Evolutionary conservation across 345 rosid species (phyloP).

Genomic region (Eucalyptus regnans): DNA sequence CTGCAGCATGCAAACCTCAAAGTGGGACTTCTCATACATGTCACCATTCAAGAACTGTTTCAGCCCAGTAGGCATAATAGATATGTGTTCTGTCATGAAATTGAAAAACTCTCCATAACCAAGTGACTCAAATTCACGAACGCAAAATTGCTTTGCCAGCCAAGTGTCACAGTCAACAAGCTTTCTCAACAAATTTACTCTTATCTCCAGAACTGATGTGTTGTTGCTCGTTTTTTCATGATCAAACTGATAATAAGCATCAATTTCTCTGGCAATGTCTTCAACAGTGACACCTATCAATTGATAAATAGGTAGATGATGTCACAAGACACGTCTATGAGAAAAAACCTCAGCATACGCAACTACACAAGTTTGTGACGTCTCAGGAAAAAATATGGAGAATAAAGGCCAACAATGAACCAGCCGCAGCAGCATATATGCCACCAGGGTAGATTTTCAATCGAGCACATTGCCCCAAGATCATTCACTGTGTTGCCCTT

Average conservation of each 20-base stretch:
- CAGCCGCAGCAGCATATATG: neutral
- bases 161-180: conserved; percentile 45
- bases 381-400: neutral
- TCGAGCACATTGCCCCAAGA: neutral
- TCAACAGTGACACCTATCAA: conserved; percentile 52
- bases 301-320: neutral
- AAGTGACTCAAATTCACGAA: conserved; percentile 57
- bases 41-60: conserved; percentile 34
- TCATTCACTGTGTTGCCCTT: neutral
- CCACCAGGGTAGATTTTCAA: neutral
- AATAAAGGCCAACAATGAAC: neutral
- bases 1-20: conserved; percentile 52
- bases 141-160: conserved; percentile 53
- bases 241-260: conserved; percentile 27
- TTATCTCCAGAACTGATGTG: conserved; percentile 11
- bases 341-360: neutral
- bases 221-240: conserved; percentile 12
- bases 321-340: neutral
- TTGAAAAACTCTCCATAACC: conserved; percentile 66
- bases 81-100: conserved; percentile 48
- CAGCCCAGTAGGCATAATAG: conserved; percentile 46
- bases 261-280: conserved; percentile 42
- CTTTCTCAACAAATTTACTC: conserved; percentile 28
- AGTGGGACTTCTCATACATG: conserved; percentile 27
- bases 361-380: neutral